Percentiles rank a stretch among this genome's conserved stretches.
Evolutionary conservation across 495 filamentous ascomycete species (phyloP).

Genomic region (Trichocladium antarcticum): DNA sequence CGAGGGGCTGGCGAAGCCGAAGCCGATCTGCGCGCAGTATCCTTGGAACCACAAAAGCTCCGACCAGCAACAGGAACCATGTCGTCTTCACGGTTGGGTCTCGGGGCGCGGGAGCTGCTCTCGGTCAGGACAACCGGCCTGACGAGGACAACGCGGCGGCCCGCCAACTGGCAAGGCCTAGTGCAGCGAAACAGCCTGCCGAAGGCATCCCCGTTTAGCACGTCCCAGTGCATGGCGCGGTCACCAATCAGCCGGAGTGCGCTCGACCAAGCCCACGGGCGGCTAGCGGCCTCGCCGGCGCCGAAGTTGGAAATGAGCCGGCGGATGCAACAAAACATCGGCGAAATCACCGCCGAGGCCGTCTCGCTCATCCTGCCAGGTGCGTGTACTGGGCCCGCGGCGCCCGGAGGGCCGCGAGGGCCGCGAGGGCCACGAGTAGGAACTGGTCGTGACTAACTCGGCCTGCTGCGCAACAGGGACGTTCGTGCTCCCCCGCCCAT

Average conservation of each 20-base stretch:
- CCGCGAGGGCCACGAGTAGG: background rate
- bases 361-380: constrained; percentile 14
- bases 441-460: background rate
- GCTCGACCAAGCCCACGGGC: background rate
- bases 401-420: background rate
- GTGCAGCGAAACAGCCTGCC: background rate
- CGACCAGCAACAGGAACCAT: background rate
- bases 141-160: background rate
- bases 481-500: constrained; percentile 19
- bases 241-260: background rate
- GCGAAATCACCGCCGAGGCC: background rate
- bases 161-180: background rate
- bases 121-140: background rate
- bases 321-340: background rate
- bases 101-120: constrained; percentile 5
- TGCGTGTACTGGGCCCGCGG: background rate
- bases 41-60: background rate
- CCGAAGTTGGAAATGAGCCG: background rate
- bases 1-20: background rate
- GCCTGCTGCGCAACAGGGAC: constrained; percentile 13
- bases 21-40: background rate
- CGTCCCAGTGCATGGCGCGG: background rate
- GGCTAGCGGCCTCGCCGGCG: background rate
- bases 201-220: background rate
- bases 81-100: constrained; percentile 10